Base-by-base conservation (phyloP, 2,329 filamentous ascomycete species). In the Aspergillus udagawae region DNA sequence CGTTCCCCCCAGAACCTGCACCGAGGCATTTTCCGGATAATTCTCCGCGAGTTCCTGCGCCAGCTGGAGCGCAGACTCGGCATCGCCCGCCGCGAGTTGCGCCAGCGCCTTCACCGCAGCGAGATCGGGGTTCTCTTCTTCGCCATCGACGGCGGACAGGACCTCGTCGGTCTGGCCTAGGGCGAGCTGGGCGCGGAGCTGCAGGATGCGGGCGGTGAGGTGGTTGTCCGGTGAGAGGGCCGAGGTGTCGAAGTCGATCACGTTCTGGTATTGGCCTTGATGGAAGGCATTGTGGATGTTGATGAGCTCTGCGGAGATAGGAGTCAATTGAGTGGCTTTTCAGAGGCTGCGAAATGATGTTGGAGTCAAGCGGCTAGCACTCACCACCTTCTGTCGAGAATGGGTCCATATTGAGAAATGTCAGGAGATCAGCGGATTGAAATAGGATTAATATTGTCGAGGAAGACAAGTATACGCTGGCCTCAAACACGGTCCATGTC, bases 261-360 rank as follows among this genome's bases (percentile, higher is more conserved):
- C 92, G 70, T 88, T 82, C 70, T 90, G 84, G 82, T 91, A 96
- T 80, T 96, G 92, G 71, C 90, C 92, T 75, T 85, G 83, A 75
- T 86, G 81, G 77, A 86, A 86, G 71, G 84, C 83, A 68, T 82
- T 86, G 77, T 86, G 83, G 70, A 87, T 84, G 78, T 85, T 86
- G 70, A 86, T 81, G 67, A 87, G 83, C 75, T 87, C 85, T 85
- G 68, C 23, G 41, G 20, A 4, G 23, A 47, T 14, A 47, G 38
- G 67, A 63, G 69, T 64, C 61, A 48, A 54, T 35, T 38, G 25
- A 23, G 27, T 59, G 59, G 54, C 32, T 3, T 17, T 38, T 17
- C 32, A 1, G 3, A 38, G 14, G 6, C 32, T 38, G 32, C 32
- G 32, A 57, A 49, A 51, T 45, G n/a, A 42, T 52, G 25, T 60